These are phyloP conservation scores for Chlamydomonas urium DNA, from an alignment of 139 green algal species.

Conservation along the genomic window DNA sequence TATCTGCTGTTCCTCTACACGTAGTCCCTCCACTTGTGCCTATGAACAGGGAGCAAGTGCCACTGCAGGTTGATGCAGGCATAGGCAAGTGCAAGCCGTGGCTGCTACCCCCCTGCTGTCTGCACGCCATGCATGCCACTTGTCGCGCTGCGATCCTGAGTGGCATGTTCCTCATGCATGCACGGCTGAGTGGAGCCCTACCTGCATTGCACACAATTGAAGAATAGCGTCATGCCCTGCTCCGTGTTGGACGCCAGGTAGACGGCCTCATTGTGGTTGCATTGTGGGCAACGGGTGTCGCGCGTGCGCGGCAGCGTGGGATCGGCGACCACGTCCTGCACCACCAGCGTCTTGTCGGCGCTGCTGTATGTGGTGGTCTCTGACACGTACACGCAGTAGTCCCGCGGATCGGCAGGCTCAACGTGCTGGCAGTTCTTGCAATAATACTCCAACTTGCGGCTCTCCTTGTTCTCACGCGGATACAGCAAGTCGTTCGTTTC, in stretches of 20 bases:
- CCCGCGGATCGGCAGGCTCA: slow-evolving; percentile 33
- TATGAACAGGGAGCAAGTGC: too few relatives aligned
- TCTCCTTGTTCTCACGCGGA: slow-evolving; percentile 71
- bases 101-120: too few relatives aligned
- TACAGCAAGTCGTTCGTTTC: slow-evolving; percentile 87
- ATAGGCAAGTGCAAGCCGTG: too few relatives aligned
- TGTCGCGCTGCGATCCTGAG: too few relatives aligned
- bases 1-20: too few relatives aligned
- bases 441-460: slow-evolving; percentile 69
- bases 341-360: slow-evolving; percentile 63
- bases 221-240: slow-evolving; percentile 85
- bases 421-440: slow-evolving; percentile 82
- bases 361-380: slow-evolving; percentile 74
- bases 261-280: slow-evolving; percentile 81
- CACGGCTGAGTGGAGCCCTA: too few relatives aligned
- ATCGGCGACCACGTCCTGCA: slow-evolving; percentile 78
- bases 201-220: slow-evolving; percentile 63
- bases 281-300: slow-evolving; percentile 75
- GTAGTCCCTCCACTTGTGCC: slow-evolving; percentile 18
- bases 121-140: background rate
- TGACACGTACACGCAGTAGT: slow-evolving; percentile 65
- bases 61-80: too few relatives aligned
- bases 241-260: slow-evolving; percentile 79
- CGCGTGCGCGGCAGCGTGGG: slow-evolving; percentile 82
- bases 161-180: too few relatives aligned